Conservation (phyloP, 2,329 filamentous ascomycete genomes). For the Penicillium sp. region DNA sequence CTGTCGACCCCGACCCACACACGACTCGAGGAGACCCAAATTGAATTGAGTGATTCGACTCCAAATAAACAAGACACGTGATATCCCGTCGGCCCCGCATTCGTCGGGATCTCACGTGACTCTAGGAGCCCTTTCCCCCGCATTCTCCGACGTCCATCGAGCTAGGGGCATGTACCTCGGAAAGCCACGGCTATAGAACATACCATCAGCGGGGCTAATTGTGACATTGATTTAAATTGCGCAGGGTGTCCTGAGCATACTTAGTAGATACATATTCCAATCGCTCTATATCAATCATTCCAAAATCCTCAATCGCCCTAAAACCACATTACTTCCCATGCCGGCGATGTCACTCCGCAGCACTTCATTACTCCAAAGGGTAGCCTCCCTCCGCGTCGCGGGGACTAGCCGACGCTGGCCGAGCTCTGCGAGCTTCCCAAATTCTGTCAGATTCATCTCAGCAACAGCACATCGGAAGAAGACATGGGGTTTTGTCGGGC, state of each 20-base stretch:
- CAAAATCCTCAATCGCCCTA: too few species aligned
- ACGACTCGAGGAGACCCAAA: too few species aligned
- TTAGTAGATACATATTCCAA: background rate
- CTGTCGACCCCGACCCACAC: too few species aligned
- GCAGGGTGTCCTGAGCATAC: background rate
- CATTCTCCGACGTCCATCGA: too few species aligned
- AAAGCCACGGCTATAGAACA: conserved; percentile 11
- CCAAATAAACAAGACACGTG: too few species aligned
- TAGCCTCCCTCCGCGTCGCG: conserved; percentile 7
- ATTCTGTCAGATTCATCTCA: conserved; percentile 39
- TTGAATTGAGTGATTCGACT: too few species aligned
- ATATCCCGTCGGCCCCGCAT: too few species aligned
- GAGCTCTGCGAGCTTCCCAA: background rate
- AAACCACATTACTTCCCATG: too few species aligned
- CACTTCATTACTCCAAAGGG: conserved; percentile 5
- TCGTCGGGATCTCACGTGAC: too few species aligned
- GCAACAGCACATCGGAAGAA: conserved; percentile 40
- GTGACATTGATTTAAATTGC: conserved; percentile 4
- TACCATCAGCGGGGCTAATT: background rate
- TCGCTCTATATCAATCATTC: too few species aligned
- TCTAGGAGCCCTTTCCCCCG: background rate
- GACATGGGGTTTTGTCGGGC: conserved; percentile 55
- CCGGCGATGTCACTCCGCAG: conserved; percentile 11
- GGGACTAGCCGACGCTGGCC: conserved; percentile 12
- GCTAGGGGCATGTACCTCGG: conserved; percentile 3